phyloP scores from a whole-genome alignment of 371 early-diverging fungal genomes.

The Blyttiomyces sp. region DNA sequence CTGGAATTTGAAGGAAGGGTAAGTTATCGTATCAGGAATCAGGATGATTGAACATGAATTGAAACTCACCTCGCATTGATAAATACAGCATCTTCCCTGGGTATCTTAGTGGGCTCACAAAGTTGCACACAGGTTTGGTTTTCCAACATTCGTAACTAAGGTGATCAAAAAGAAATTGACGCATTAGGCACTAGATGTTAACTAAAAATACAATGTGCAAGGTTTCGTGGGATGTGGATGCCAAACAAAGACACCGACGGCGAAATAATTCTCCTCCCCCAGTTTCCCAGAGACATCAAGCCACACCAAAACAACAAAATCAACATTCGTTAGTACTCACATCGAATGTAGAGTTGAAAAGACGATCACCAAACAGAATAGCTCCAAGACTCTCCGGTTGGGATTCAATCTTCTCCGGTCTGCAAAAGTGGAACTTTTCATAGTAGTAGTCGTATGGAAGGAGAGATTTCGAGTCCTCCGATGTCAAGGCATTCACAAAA shows the following conservation, averaged over 20 bases:
- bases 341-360: conserved; percentile 80
- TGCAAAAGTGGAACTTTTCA: conserved; percentile 83
- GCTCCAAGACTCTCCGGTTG: conserved; percentile 85
- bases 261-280: too few relatives aligned
- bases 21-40: too few relatives aligned
- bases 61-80: conserved; percentile 64
- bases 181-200: too few relatives aligned
- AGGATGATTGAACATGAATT: too few relatives aligned
- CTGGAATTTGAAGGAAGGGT: conserved; percentile 27
- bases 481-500: conserved; percentile 86
- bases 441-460: conserved; percentile 90
- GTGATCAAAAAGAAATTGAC: too few relatives aligned
- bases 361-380: conserved; percentile 94
- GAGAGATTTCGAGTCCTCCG: conserved; percentile 48
- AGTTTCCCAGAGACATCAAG: too few relatives aligned
- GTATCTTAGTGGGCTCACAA: conserved; percentile 64
- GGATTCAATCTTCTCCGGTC: conserved; percentile 65
- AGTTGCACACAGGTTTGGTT: conserved; percentile 59
- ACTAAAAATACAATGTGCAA: too few relatives aligned
- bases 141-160: conserved; percentile 59
- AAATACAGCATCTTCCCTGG: conserved; percentile 71
- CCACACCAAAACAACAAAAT: too few relatives aligned
- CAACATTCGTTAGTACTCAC: conserved; percentile 34
- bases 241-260: too few relatives aligned
- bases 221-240: too few relatives aligned